Base-by-base conservation (phyloP, 164 flowering plant species). In the Magnolia kwangsiensis region DNA sequence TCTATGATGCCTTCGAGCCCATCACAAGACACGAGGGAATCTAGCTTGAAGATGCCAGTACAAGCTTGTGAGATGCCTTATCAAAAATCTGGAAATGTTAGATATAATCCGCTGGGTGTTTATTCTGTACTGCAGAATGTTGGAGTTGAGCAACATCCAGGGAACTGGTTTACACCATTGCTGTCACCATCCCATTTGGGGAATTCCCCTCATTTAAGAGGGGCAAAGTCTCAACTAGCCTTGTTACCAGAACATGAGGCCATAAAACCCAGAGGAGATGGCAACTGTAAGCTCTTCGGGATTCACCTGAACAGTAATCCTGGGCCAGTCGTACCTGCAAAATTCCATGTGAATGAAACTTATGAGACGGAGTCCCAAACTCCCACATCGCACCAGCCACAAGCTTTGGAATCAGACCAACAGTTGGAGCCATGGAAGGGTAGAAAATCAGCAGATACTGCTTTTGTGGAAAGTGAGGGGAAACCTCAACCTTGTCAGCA, bases 251-350 rank as follows among this genome's bases (percentile, higher is more conserved):
- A 84, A 67, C 75, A 50, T 0, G 90, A 88, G 63, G 69, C 84
- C 50, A 74, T 74, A 14, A 90, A 85, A 69, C 78, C 90, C 20
- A 86, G 82, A 73, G 74, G 73, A 13, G 91, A 89, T 75, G 91
- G 91, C 11, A 87, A 85, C 76, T 94, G 88, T 81, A 93, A 85
- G 85, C 88, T 95, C 31, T 95, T 95, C 81, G 99, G 99, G 14
- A 86, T 92, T 31, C 82, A 91, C 8, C 89, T 93, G 7, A 58
- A 76, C 51, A 82, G 83, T 74, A 85, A 75, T 37, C 72, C 85
- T 70, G 81, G 76, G 27, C 55, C 79, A 58, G 50, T 81, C 51
- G 94, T 86, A 20, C 79, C 88, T 55, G 59, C 78, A 7, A 58
- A 31, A 58, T 68, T 82, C 7, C 78, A 75, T 21, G 81, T 72